Evolutionary conservation across 495 filamentous ascomycete genomes (phyloP).

Genomic region (Talaromyces ruber): DNA sequence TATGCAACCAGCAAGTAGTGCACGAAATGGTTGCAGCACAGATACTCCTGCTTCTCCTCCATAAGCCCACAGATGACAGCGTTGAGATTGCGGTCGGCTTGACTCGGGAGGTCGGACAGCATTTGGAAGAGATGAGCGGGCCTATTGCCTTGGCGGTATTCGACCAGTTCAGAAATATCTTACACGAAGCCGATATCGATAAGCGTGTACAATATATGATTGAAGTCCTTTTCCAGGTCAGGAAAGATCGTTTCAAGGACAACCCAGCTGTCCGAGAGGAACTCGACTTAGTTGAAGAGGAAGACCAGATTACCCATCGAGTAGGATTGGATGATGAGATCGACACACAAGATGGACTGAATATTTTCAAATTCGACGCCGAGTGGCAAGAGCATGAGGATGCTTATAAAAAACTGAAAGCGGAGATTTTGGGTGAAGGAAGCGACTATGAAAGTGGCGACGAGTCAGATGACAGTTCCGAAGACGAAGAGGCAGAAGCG

Average conservation of each 20-base stretch:
- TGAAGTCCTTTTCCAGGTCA: constrained; percentile 92
- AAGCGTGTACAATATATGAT: constrained; percentile 98
- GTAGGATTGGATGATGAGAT: constrained; percentile 72
- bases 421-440: constrained; percentile 88
- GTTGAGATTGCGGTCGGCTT: constrained; percentile 95
- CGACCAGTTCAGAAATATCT: constrained; percentile 88
- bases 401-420: constrained; percentile 79
- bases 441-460: constrained; percentile 71
- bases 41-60: constrained; percentile 77
- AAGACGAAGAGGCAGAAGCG: constrained; percentile 72
- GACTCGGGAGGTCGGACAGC: constrained; percentile 83
- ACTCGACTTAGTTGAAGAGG: constrained; percentile 90
- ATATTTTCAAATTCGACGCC: constrained; percentile 91
- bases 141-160: constrained; percentile 82
- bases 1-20: constrained; percentile 92
- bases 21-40: constrained; percentile 88
- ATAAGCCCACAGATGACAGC: constrained; percentile 94
- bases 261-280: constrained; percentile 86
- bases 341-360: constrained; percentile 73
- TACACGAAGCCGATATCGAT: constrained; percentile 94
- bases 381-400: constrained; percentile 88
- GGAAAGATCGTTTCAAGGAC: constrained; percentile 95
- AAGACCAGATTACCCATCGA: constrained; percentile 91
- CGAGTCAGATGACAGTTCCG: constrained; percentile 64
- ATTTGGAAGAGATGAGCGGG: constrained; percentile 87